These are phyloP conservation scores for Nakazawaea laoshanensis DNA, from an alignment of 805 yeast species.

Conservation along the genomic window DNA sequence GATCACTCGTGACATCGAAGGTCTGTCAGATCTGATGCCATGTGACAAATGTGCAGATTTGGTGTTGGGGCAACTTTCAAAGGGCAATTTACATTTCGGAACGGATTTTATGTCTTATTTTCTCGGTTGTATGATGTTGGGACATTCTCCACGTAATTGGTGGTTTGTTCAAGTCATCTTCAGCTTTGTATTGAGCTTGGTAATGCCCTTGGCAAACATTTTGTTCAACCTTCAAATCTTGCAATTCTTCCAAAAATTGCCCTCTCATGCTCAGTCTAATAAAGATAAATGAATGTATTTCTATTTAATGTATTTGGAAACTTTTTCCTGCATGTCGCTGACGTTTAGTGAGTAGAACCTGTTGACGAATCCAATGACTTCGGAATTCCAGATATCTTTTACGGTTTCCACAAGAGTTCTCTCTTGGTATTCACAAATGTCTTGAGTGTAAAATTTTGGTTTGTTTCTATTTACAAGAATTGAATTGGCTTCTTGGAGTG, in stretches of 20 bases:
- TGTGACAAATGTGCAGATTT: constrained; percentile 59
- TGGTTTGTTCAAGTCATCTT: constrained; percentile 42
- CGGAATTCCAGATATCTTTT: constrained; percentile 76
- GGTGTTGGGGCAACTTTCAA: constrained; percentile 44
- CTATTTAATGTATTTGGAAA: constrained; percentile 18
- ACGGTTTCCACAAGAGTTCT: constrained; percentile 50
- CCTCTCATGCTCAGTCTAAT: no score
- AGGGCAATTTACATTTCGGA: constrained; percentile 65
- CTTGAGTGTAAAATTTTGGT: constrained; percentile 34
- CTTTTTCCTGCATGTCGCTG: constrained; percentile 30
- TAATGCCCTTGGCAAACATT: constrained; percentile 53
- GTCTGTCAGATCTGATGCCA: constrained; percentile 64
- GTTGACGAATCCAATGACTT: constrained; percentile 53
- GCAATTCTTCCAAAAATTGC: constrained; percentile 1
- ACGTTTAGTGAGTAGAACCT: constrained; percentile 52
- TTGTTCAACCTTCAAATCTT: constrained; percentile 43
- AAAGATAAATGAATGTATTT: neutral
- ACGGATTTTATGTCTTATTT: constrained; percentile 88
- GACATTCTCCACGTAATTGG: constrained; percentile 59
- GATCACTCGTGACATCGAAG: constrained; percentile 78
- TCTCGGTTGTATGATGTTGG: constrained; percentile 56
- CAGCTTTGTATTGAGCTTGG: constrained; percentile 38
- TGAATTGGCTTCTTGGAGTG: constrained; percentile 38
- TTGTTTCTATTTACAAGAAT: constrained; percentile 47
- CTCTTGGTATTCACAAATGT: constrained; percentile 34